phyloP scores from a whole-genome alignment of 805 yeast genomes.

The Ogataea populi-albae region DNA sequence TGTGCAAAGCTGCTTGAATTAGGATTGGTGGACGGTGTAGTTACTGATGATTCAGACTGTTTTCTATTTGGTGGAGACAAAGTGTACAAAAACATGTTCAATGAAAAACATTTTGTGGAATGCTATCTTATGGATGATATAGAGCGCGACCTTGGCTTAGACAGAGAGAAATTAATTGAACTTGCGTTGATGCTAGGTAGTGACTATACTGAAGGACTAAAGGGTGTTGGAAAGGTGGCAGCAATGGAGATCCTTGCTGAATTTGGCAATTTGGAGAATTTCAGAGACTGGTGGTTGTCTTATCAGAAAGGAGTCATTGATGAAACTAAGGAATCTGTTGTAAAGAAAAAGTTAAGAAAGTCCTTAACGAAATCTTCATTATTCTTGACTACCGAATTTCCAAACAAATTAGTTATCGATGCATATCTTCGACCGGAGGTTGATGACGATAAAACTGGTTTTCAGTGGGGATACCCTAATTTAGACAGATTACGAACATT shows the following conservation, averaged over 20 bases:
- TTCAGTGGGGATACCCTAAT: conserved; percentile 90
- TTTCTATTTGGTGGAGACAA: conserved; percentile 86
- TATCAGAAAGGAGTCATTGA: conserved; percentile 40
- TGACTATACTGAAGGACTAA: conserved; percentile 91
- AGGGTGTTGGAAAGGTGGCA: conserved; percentile 91
- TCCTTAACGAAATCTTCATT: conserved; percentile 51
- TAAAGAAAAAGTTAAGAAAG: conserved; percentile 57
- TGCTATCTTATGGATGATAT: conserved; percentile 64
- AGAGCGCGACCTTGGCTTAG: conserved; percentile 61
- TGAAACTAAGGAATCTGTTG: conserved; percentile 41
- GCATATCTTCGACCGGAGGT: conserved; percentile 84
- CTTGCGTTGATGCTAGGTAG: conserved; percentile 86
- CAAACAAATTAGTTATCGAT: conserved; percentile 61
- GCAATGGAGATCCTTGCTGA: conserved; percentile 90
- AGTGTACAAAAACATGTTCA: conserved; percentile 90
- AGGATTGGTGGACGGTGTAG: conserved; percentile 85
- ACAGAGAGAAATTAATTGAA: conserved; percentile 63
- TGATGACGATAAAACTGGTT: conserved; percentile 72
- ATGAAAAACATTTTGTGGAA: conserved; percentile 89
- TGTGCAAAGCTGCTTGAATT: conserved; percentile 77
- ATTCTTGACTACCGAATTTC: conserved; percentile 61
- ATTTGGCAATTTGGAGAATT: conserved; percentile 48
- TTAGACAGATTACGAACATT: conserved; percentile 73
- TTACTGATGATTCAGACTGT: conserved; percentile 97
- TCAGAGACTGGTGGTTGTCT: conserved; percentile 56